phyloP scores from a whole-genome alignment of 306 rosid genomes.

The Lathyrus oleraceus region DNA sequence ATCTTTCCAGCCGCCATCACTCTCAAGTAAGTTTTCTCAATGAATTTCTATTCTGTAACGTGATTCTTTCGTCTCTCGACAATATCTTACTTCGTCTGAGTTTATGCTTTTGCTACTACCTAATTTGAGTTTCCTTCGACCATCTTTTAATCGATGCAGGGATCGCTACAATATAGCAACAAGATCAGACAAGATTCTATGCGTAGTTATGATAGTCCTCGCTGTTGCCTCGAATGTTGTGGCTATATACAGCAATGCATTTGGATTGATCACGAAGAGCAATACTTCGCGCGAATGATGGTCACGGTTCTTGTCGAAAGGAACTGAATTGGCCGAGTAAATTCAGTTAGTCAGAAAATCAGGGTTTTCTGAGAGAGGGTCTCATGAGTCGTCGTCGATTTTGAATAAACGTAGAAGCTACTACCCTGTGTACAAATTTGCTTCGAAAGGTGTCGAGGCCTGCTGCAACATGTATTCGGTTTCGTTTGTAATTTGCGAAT shows the following conservation, averaged over 20 bases:
- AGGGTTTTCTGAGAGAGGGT: conserved; percentile 52
- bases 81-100: background rate
- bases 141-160: conserved; percentile 47
- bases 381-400: conserved; percentile 30
- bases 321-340: conserved; percentile 28
- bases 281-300: conserved; percentile 45
- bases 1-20: conserved; percentile 52
- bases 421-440: conserved; percentile 47
- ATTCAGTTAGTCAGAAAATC: conserved; percentile 37
- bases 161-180: conserved; percentile 73
- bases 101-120: conserved; percentile 23
- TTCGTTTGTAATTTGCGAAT: conserved; percentile 33
- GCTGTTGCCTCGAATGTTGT: conserved; percentile 77
- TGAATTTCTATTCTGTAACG: background rate
- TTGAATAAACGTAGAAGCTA: conserved; percentile 42
- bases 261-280: conserved; percentile 69
- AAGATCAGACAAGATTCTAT: conserved; percentile 64
- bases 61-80: background rate
- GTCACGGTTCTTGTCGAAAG: conserved; percentile 28
- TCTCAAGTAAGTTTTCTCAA: conserved; percentile 40
- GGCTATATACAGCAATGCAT: conserved; percentile 87
- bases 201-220: conserved; percentile 62
- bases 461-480: conserved; percentile 38
- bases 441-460: conserved; percentile 39
- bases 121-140: background rate